Conservation (phyloP, 768 basidiomycete genomes). For the Leccinum olivaceopallidum region DNA sequence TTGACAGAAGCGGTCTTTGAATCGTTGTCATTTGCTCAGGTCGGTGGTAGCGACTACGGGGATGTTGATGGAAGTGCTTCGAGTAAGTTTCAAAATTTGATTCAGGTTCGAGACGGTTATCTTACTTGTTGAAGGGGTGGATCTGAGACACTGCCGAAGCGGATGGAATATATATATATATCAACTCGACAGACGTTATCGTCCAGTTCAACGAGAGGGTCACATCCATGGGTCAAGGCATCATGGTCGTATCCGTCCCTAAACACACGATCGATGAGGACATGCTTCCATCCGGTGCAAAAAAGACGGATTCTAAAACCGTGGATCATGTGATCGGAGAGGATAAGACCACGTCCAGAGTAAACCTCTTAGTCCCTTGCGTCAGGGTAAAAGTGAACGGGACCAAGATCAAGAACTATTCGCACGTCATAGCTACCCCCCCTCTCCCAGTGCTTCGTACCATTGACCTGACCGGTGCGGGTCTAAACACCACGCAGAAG, state of each 20-base stretch:
- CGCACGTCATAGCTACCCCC: constrained; percentile 45
- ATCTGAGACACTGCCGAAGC: constrained; percentile 23
- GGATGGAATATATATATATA: constrained; percentile 19
- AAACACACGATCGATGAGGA: background rate
- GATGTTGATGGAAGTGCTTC: constrained; percentile 32
- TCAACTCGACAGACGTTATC: background rate
- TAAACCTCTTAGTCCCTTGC: background rate
- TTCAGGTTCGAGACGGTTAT: background rate
- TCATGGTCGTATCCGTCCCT: constrained; percentile 10
- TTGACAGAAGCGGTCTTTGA: constrained; percentile 37
- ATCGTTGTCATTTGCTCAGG: constrained; percentile 25
- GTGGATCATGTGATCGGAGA: background rate
- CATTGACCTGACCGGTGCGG: constrained; percentile 32
- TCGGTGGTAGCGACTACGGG: constrained; percentile 1
- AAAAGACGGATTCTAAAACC: background rate
- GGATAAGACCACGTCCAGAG: background rate
- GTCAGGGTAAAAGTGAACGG: constrained; percentile 15
- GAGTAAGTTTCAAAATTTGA: constrained; percentile 23
- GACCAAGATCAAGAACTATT: constrained; percentile 24
- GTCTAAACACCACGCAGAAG: constrained; percentile 31
- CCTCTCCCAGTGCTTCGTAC: constrained; percentile 38
- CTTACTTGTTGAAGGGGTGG: constrained; percentile 21
- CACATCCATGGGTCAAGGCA: constrained; percentile 15
- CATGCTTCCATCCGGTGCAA: background rate
- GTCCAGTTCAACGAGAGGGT: constrained; percentile 22